These are phyloP conservation scores for Cucurbita pepo DNA, from an alignment of 306 rosid genomes.

Conservation along the genomic window DNA sequence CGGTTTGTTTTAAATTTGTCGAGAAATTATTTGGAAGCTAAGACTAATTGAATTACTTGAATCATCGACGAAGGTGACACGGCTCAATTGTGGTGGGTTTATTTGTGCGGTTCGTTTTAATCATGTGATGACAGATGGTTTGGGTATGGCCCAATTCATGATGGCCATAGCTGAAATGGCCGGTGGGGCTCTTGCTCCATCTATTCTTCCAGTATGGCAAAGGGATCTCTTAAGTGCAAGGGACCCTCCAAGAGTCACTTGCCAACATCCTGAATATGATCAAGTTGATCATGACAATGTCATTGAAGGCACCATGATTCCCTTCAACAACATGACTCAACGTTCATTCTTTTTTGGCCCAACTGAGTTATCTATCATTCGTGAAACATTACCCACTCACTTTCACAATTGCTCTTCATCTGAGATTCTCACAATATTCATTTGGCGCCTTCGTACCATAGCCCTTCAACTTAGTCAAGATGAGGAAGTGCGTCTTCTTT, in stretches of 20 bases:
- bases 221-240: not conserved
- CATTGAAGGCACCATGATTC: not conserved
- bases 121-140: conserved; percentile 5
- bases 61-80: conserved; percentile 2
- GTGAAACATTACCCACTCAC: not conserved
- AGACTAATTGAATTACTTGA: not conserved
- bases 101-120: conserved; percentile 10
- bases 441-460: conserved; percentile 11
- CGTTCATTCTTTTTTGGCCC: conserved; percentile 10
- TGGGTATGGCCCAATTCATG: conserved; percentile 5
- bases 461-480: conserved; percentile 4
- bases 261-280: not conserved
- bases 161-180: conserved; percentile 8
- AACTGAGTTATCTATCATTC: not conserved
- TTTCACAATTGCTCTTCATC: not conserved
- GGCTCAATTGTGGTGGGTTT: conserved; percentile 16
- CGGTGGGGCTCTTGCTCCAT: conserved; percentile 3
- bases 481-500: not conserved
- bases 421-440: conserved; percentile 2
- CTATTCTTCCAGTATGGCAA: conserved; percentile 14
- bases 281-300: not conserved
- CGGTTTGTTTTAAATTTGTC: too few species aligned
- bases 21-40: not conserved
- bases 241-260: conserved; percentile 7
- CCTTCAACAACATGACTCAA: not conserved